phyloP scores from a whole-genome alignment of 441 rosid genomes.

The Metrosideros polymorpha region DNA sequence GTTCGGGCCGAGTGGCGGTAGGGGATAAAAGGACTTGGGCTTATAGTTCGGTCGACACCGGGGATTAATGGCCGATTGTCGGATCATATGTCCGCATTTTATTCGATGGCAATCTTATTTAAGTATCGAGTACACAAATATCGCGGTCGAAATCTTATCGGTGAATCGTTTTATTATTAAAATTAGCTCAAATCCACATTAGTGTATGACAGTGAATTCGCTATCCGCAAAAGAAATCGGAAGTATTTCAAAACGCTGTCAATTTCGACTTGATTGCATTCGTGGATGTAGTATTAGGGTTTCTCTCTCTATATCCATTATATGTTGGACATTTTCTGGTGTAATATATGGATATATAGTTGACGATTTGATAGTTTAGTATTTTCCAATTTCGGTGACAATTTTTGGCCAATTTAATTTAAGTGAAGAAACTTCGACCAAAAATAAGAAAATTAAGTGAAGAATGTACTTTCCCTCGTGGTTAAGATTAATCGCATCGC shows the following conservation, averaged over 20 bases:
- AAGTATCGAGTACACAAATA: neutral
- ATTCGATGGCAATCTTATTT: neutral
- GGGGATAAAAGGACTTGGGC: constrained; percentile 20
- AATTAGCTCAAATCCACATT: neutral
- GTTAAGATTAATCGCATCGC: neutral
- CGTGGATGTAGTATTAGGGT: neutral
- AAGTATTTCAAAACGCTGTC: neutral
- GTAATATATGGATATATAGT: neutral
- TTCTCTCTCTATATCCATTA: neutral
- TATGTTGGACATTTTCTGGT: neutral
- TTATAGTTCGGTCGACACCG: neutral
- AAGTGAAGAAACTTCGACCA: neutral
- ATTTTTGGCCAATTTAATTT: neutral
- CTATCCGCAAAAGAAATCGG: neutral
- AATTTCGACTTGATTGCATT: neutral
- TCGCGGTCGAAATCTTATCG: neutral
- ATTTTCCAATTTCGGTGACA: neutral
- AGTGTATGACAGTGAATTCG: neutral
- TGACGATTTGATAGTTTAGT: neutral
- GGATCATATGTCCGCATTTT: neutral
- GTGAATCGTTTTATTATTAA: neutral
- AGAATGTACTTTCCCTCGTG: neutral
- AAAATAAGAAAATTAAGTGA: neutral
- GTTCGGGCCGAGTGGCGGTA: constrained; percentile 2
- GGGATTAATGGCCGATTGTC: neutral